Evolutionary conservation across 148 eudicot species (phyloP).

Genomic region (Spergularia marina): DNA sequence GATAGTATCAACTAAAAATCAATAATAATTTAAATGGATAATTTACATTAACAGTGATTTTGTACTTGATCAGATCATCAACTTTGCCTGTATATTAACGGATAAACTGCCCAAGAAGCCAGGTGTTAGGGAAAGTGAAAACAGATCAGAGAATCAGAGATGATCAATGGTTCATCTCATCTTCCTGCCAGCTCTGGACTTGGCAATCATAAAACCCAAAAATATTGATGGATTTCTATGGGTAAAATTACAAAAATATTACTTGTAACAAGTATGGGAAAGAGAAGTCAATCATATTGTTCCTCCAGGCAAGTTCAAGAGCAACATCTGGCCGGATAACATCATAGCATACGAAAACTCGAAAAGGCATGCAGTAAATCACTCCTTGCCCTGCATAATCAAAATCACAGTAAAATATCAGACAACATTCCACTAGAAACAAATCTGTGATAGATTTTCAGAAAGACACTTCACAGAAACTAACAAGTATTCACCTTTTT

Average conservation of each 20-base stretch:
- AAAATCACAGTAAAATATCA: too few species aligned
- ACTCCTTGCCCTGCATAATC: conserved; percentile 83
- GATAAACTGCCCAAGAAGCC: conserved; percentile 53
- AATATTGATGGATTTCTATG: background rate
- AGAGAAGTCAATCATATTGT: conserved; percentile 96
- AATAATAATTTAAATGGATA: too few species aligned
- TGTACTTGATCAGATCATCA: conserved; percentile 87
- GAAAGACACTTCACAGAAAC: too few species aligned
- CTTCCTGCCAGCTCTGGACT: too few species aligned
- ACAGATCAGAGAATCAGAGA: too few species aligned
- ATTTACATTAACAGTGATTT: too few species aligned
- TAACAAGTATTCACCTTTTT: too few species aligned
- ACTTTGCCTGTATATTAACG: conserved; percentile 98
- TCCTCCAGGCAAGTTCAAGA: conserved; percentile 98
- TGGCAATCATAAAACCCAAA: background rate
- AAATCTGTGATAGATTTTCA: too few species aligned
- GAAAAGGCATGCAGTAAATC: conserved; percentile 95
- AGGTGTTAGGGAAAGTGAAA: background rate
- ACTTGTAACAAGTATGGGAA: conserved; percentile 99
- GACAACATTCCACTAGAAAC: too few species aligned
- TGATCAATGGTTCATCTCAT: too few species aligned
- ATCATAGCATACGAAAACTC: conserved; percentile 92
- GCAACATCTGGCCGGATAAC: conserved; percentile 90
- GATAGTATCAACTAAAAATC: too few species aligned
- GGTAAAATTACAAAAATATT: background rate